A percentile compares a stretch with the other conserved stretches of the same genome.
Evolutionary conservation across 495 filamentous ascomycete genomes (phyloP).

Genomic region (Pyronema omphalodes): DNA sequence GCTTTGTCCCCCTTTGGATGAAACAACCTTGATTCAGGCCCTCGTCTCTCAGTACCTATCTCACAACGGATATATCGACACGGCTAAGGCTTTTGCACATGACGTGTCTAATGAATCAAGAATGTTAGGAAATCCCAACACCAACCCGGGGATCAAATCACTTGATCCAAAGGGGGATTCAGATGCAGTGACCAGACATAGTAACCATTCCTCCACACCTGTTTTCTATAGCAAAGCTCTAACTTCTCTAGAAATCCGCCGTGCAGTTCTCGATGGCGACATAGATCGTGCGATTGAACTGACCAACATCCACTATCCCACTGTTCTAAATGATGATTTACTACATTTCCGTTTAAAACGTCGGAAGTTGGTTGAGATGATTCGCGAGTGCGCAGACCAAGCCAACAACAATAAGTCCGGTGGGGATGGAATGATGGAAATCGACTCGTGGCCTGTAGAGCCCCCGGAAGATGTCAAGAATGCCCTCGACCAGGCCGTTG

Average conservation of each 20-base stretch:
- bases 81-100: conserved; percentile 68
- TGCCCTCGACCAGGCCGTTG: conserved; percentile 43
- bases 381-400: conserved; percentile 53
- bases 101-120: conserved; percentile 59
- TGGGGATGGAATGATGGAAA: conserved; percentile 39
- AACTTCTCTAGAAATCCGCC: conserved; percentile 48
- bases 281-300: conserved; percentile 76
- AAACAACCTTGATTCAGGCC: conserved; percentile 63
- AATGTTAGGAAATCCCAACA: conserved; percentile 24
- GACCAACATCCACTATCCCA: conserved; percentile 59
- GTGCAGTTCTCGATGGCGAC: conserved; percentile 79
- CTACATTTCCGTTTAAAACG: conserved; percentile 84
- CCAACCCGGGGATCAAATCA: conserved; percentile 25
- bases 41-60: conserved; percentile 39
- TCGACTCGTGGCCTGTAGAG: conserved; percentile 48
- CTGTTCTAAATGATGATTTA: conserved; percentile 62
- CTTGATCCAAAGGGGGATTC: conserved; percentile 67
- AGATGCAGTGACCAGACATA: conserved; percentile 76
- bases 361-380: conserved; percentile 92
- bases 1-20: conserved; percentile 49
- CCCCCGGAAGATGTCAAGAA: conserved; percentile 1
- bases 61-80: conserved; percentile 95
- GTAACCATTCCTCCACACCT: conserved; percentile 30
- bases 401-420: conserved; percentile 19
- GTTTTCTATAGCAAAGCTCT: neutral